Conservation (phyloP, 2,329 filamentous ascomycete species). For the Diaporthe eres region DNA sequence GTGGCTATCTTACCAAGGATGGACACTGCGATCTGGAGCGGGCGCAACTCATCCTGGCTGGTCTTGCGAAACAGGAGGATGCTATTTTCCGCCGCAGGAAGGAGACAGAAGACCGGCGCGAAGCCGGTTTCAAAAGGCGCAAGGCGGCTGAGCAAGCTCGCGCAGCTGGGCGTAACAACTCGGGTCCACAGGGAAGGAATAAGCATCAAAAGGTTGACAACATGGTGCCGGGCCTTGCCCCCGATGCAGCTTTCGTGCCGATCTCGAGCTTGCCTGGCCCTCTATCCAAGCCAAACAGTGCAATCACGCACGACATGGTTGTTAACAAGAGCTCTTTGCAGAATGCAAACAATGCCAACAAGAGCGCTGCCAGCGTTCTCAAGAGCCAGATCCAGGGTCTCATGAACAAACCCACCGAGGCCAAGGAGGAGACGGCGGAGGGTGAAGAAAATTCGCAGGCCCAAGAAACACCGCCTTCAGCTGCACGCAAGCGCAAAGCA, state of each 20-base stretch:
- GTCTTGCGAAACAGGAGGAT: constrained; percentile 92
- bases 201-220: constrained; percentile 42
- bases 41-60: constrained; percentile 89
- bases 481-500: constrained; percentile 83
- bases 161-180: constrained; percentile 53
- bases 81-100: constrained; percentile 91
- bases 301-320: constrained; percentile 89
- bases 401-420: constrained; percentile 45
- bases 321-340: constrained; percentile 78
- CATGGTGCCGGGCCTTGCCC: constrained; percentile 42
- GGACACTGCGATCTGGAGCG: constrained; percentile 89
- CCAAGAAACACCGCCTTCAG: constrained; percentile 60
- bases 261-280: constrained; percentile 68
- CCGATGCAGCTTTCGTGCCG: constrained; percentile 50
- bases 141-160: constrained; percentile 74
- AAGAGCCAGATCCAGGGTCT: constrained; percentile 81
- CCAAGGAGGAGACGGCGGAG: constrained; percentile 35
- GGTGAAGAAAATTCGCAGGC: constrained; percentile 44
- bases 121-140: constrained; percentile 83
- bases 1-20: constrained; percentile 96
- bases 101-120: constrained; percentile 86
- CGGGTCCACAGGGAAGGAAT: constrained; percentile 46
- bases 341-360: constrained; percentile 87
- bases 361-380: constrained; percentile 90
- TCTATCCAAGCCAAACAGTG: constrained; percentile 55